Conservation (phyloP, 192 early-diverging fungal genomes). For the Mortierella hygrophila region DNA sequence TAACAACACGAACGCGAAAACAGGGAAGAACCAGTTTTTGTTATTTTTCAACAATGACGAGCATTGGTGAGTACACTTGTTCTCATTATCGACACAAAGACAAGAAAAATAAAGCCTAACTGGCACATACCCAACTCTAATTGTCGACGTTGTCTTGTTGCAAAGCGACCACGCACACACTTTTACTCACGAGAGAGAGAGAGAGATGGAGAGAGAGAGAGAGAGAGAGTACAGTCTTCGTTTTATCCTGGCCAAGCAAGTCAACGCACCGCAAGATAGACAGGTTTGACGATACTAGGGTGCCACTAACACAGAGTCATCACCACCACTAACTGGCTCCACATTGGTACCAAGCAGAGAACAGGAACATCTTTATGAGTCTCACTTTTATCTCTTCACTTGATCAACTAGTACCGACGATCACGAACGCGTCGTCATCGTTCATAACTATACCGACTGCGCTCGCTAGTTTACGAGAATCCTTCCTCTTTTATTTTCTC, state of each 20-base stretch:
- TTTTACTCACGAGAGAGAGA: background rate
- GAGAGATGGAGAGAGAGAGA: background rate
- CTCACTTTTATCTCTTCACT: no score
- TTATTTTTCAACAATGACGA: background rate
- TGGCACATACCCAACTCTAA: no score
- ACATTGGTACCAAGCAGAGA: no score
- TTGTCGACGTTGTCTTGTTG: no score
- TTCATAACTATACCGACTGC: background rate
- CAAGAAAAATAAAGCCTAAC: background rate
- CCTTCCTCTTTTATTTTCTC: background rate
- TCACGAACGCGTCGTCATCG: background rate
- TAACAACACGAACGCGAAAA: background rate
- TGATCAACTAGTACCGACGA: no score
- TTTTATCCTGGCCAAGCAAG: background rate
- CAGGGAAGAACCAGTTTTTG: background rate
- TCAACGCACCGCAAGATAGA: background rate
- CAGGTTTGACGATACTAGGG: background rate
- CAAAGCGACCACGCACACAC: background rate
- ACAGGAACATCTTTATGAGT: no score
- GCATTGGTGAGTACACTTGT: background rate
- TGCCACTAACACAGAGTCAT: no score
- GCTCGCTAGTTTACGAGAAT: background rate
- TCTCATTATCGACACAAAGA: background rate
- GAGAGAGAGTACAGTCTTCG: background rate
- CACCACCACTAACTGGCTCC: no score